Base-by-base conservation (phyloP, 202 grass and related monocot species). In the Hordeum pubiflorum region DNA sequence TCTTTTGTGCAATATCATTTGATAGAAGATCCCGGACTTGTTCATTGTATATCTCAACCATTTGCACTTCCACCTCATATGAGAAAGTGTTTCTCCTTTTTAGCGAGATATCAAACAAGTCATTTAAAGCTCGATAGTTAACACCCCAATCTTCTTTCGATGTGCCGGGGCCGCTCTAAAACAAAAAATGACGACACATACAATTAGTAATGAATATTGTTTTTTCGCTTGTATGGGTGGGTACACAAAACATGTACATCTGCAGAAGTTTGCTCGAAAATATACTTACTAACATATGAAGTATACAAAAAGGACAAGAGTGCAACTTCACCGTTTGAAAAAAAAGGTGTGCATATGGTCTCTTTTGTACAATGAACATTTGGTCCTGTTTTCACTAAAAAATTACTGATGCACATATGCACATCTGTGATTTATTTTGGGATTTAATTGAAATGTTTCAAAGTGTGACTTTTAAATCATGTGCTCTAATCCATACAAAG, bases 11-110 rank as follows among this genome's bases (percentile, higher is more conserved):
- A 79, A 91, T 79, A 81, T 99, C 87, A 91, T 93, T 94, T 77
- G 93, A 93, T 31, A 99, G 87, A 86, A 99, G 97, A 90, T 99
- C 97, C 3, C 92, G 89, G 65, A 99, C 97, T 99, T 99, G 97
- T 81, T 99, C 96, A 3, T 99, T 99, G 81, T 99, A 99, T 84
- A 99, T 99, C 72, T 99, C 92, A 88, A 99, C 96, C 96, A 99
- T 99, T 50, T 99, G 96, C 58, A 99, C 92, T 84, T 86, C 96
- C 31, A 99, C 89, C 82, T 99, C 97, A 79, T 99, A 99, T 37
- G 87, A 88, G 50, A 93, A 96, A 70, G 89, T 83, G 59, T 90
- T 99, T 83, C 93, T 96, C 86, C 97, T 93, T 57, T 83, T 96
- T 72, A 90, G 9, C 76, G 97, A 99, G 17, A 91, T 99, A 40